Evolutionary conservation across 805 yeast genomes (phyloP), one percentile per base, ranked within the genome.

Genomic region (Wickerhamomyces ciferrii): DNA sequence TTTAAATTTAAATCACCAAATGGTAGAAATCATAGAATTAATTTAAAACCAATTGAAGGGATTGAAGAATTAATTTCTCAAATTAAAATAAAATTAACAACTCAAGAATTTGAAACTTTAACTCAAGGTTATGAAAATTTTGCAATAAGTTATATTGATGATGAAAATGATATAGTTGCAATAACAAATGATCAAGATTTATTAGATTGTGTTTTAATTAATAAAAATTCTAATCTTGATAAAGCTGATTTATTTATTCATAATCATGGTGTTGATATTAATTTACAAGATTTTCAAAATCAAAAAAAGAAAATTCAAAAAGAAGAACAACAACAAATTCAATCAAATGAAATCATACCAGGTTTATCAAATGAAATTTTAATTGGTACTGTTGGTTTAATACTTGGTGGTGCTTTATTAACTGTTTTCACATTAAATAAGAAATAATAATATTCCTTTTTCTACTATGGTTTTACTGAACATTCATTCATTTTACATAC

Each of bases 1-100:
- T 84, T 88, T 72, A 89, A 89, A 64, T 86, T 89, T 71, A 83
- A 76, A 63, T 78, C 92, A 1, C 92, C 95, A 11, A 72, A 74
- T 15, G 65, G 64, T 8, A 74, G 94, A 44, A 83, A 81, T n/a
- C 92, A 87, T 66, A 73, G 96, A 49, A 68, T 89, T 31, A 74
- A 81, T 15, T 64, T 81, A 36, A 71, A 69, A 44, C 81, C 87
- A 5, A 63, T 56, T 24, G 85, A 78, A 5, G 87, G 88, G 5
- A 58, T 84, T 17, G 58, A 47, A 1, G 65, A 65, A 24, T 70
- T 88, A 47, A 68, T 83, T 43, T 48, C 60, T 2, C 50, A 59
- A 20, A 65, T 75, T 21, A 50, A 61, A 24, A 62, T 66, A 18
- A 75, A 75, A 55, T 58, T 75, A 18, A 61, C 63, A 8, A 48